Evolutionary conservation across 768 basidiomycete species (phyloP), one percentile per base, ranked within the genome.

Genomic region (Leccinum fibrillosum): DNA sequence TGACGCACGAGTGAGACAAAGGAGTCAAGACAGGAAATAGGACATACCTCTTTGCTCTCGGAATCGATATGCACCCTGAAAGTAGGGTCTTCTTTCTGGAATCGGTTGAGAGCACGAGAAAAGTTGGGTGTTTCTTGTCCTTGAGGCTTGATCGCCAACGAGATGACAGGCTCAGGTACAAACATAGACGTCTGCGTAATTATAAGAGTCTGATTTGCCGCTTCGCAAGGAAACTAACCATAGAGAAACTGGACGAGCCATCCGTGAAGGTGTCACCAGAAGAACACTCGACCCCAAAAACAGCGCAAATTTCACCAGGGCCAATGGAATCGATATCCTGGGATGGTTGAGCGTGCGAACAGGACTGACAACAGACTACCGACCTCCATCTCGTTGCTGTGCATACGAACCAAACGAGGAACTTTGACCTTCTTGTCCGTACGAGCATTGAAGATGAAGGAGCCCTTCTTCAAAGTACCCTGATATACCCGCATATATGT

Each of bases 401-500:
- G 97, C 97, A 99, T 96, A 58, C 94, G 84, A 57, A 98, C 97
- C 63, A 99, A 77, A 39, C 95, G 82, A 2, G 97, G 95, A 11
- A 99, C 92, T 76, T 98, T 98, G 75, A 97, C 90, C 75, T 88
- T 93, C 82, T 98, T 99, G 48, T 95, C 96, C 21, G 94, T 94
- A 42, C 95, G 81, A 9, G 90, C 93, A 67, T 98, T 97, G 76
- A 81, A 94, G 64, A 99, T 94, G 58, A 86, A 80, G 62, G 81
- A 83, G 2, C 91, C 85, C 74, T 91, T 90, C 77, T 88, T 94
- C 72, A 99, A 73, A 39, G 85, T 91, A 30, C 97, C 97, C 72
- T 98, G 97, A 67, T 99, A 99, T 55, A 99, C 91, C 19, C 97
- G 81, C 86, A 99, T 94, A 73, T 99, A 99, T 0, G 97, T 99